Evolutionary conservation across 1,284 basidiomycete species (phyloP).

Genomic region (Apiotrichum mycotoxinovorans): DNA sequence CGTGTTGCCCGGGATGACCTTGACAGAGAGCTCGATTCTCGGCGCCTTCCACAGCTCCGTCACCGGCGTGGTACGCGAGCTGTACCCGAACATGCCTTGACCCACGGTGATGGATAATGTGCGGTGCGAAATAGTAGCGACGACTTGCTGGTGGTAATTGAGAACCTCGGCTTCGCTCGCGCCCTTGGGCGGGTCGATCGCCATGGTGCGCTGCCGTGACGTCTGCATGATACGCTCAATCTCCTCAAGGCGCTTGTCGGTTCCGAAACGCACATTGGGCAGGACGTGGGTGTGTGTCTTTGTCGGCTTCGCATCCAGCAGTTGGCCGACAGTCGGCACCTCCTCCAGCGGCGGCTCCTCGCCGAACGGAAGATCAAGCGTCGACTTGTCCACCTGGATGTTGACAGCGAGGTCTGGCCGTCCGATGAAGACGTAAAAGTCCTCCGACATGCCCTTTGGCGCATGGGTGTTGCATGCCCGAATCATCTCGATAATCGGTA

Average conservation of each 20-base stretch:
- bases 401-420: constrained; percentile 65
- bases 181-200: constrained; percentile 66
- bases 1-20: constrained; percentile 55
- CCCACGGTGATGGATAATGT: constrained; percentile 82
- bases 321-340: constrained; percentile 24
- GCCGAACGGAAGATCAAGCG: constrained; percentile 17
- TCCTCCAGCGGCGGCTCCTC: constrained; percentile 10
- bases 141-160: constrained; percentile 70
- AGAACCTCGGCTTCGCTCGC: constrained; percentile 38
- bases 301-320: constrained; percentile 11
- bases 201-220: constrained; percentile 63
- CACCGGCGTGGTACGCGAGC: constrained; percentile 65
- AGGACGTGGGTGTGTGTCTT: constrained; percentile 20
- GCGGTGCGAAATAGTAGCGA: constrained; percentile 72
- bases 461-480: constrained; percentile 75
- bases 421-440: constrained; percentile 70
- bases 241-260: constrained; percentile 79
- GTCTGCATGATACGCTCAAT: constrained; percentile 83
- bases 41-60: constrained; percentile 74
- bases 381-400: constrained; percentile 9
- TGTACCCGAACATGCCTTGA: constrained; percentile 80
- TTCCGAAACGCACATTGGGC: constrained; percentile 73
- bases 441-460: constrained; percentile 64
- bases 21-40: constrained; percentile 72
- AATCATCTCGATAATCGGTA: constrained; percentile 77